Evolutionary conservation across 768 basidiomycete genomes (phyloP).

Genomic region (Boletus eberwhitei): DNA sequence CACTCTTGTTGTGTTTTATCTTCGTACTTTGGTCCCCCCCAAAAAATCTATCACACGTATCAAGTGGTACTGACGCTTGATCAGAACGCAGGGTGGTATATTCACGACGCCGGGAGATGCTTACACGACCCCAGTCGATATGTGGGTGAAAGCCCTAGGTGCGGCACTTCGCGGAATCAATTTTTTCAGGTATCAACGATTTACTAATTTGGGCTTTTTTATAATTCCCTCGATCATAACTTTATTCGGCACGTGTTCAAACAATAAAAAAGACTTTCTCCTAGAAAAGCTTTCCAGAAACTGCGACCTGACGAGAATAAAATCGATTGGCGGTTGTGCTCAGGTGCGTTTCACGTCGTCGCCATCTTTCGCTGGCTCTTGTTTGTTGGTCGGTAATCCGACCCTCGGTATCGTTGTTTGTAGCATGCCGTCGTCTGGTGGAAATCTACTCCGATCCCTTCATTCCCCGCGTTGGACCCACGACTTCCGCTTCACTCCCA

Average conservation of each 20-base stretch:
- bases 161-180: slow-evolving; percentile 52
- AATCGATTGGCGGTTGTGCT: slow-evolving; percentile 73
- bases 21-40: not conserved
- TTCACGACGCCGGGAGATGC: slow-evolving; percentile 85
- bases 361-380: not conserved
- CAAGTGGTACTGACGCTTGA: slow-evolving; percentile 18
- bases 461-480: slow-evolving; percentile 70
- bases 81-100: slow-evolving; percentile 80
- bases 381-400: slow-evolving; percentile 1
- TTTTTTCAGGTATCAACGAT: slow-evolving; percentile 42
- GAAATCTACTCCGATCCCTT: slow-evolving; percentile 74
- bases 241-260: slow-evolving; percentile 25
- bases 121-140: slow-evolving; percentile 84
- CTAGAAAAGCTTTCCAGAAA: slow-evolving; percentile 70
- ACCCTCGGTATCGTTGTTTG: not conserved
- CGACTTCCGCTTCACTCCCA: slow-evolving; percentile 66
- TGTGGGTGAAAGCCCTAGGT: slow-evolving; percentile 90
- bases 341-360: slow-evolving; percentile 47
- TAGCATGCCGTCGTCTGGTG: slow-evolving; percentile 82
- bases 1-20: not conserved
- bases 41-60: slow-evolving; percentile 12
- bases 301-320: slow-evolving; percentile 68
- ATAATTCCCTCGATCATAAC: slow-evolving; percentile 32
- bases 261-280: slow-evolving; percentile 56
- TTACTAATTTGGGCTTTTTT: slow-evolving; percentile 35